Evolutionary conservation across 108 stramenopile species (phyloP).

Genomic region (Nitzschia sp.): DNA sequence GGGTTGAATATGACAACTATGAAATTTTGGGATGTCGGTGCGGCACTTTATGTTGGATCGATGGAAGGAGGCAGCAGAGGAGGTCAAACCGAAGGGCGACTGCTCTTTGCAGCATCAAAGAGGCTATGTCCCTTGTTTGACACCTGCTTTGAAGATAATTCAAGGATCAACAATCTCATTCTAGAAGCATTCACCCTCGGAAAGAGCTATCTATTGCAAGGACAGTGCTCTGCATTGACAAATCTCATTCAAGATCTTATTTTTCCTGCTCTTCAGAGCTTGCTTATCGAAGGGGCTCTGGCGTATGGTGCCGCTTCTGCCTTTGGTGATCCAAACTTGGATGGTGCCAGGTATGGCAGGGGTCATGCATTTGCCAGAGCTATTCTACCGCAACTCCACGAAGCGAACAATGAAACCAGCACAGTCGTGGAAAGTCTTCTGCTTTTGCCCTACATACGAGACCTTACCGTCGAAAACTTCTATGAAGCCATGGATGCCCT

Average conservation of each 20-base stretch:
- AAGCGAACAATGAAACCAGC: conserved; percentile 13
- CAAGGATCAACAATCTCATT: conserved; percentile 41
- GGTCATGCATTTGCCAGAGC: conserved; percentile 27
- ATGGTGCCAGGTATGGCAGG: conserved; percentile 12
- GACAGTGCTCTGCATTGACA: conserved; percentile 24
- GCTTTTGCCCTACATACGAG: conserved; percentile 6
- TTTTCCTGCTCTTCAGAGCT: conserved; percentile 25
- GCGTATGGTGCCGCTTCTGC: conserved; percentile 19
- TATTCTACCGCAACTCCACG: conserved; percentile 38
- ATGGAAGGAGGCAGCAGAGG: conserved; percentile 42
- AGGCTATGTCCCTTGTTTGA: conserved; percentile 42
- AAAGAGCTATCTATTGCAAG: conserved; percentile 19
- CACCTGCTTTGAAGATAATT: conserved; percentile 34
- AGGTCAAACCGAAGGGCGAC: conserved; percentile 25
- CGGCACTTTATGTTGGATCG: conserved; percentile 51
- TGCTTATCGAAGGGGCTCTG: conserved; percentile 46
- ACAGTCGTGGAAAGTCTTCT: conserved; percentile 19
- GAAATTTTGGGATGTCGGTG: conserved; percentile 32
- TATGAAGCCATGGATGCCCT: conserved; percentile 32
- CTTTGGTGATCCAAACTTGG: conserved; percentile 20
- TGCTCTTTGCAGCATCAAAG: conserved; percentile 44
- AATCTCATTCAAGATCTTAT: neutral
- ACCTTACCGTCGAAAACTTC: conserved; percentile 10
- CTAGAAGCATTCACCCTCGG: conserved; percentile 38
- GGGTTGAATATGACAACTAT: neutral